Percentiles rank a stretch among this genome's conserved stretches.
Evolutionary conservation across 78 protist genomes (phyloP).

Genomic region (Pelomyxa schiedti): DNA sequence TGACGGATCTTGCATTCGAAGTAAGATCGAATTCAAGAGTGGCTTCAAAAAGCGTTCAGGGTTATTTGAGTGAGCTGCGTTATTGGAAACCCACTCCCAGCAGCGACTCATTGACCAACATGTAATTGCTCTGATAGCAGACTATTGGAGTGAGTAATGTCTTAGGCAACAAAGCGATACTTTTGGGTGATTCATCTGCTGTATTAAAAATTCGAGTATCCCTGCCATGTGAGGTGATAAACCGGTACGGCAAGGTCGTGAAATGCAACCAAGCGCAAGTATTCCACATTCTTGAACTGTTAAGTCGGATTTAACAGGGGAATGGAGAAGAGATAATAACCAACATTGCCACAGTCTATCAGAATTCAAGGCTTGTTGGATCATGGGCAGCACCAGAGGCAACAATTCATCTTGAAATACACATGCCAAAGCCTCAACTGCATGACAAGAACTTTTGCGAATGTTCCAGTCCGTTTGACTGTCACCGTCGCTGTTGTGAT

Average conservation of each 20-base stretch:
- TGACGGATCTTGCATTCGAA: constrained; percentile 49
- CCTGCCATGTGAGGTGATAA: constrained; percentile 24
- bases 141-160: too few species aligned
- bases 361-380: too few species aligned
- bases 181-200: constrained; percentile 44
- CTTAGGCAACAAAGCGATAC: constrained; percentile 54
- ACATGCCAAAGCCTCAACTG: constrained; percentile 50
- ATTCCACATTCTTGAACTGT: constrained; percentile 64
- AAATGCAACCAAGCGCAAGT: constrained; percentile 62
- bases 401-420: constrained; percentile 30
- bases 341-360: too few species aligned
- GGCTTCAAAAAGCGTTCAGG: not conserved
- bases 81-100: constrained; percentile 25
- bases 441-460: constrained; percentile 69
- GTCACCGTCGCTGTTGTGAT: too few species aligned
- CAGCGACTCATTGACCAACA: constrained; percentile 77
- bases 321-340: too few species aligned
- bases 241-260: constrained; percentile 54
- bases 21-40: constrained; percentile 34
- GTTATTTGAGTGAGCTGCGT: too few species aligned
- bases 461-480: too few species aligned
- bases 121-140: too few species aligned
- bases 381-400: constrained; percentile 42
- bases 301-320: too few species aligned
- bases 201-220: constrained; percentile 36